Percentiles rank a stretch among this genome's conserved stretches.
Evolutionary conservation across 2,329 filamentous ascomycete species (phyloP).

Genomic region (Talaromyces sp.): DNA sequence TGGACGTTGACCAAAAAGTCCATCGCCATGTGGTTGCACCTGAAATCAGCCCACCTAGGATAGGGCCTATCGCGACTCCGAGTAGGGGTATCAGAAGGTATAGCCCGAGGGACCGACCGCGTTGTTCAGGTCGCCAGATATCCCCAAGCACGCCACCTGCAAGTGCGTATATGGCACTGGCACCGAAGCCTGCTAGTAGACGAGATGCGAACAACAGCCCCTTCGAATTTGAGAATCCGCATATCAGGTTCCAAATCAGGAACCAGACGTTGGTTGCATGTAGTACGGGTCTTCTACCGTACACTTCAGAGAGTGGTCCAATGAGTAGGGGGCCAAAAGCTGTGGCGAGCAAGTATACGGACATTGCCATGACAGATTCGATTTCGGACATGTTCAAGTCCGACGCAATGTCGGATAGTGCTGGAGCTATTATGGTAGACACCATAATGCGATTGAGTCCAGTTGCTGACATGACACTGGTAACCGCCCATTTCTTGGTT

Average conservation of each 20-base stretch:
- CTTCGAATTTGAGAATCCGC: conserved; percentile 53
- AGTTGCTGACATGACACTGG: conserved; percentile 51
- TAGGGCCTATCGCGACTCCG: conserved; percentile 53
- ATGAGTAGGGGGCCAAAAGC: conserved; percentile 46
- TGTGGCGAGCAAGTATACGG: conserved; percentile 49
- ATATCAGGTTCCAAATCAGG: conserved; percentile 52
- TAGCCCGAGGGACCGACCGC: conserved; percentile 58
- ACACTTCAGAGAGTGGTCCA: conserved; percentile 50
- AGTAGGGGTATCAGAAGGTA: conserved; percentile 54
- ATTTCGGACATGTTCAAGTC: conserved; percentile 49
- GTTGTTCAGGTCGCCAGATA: conserved; percentile 56
- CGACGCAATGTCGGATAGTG: conserved; percentile 46
- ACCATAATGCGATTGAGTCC: conserved; percentile 59
- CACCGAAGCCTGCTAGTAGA: conserved; percentile 55
- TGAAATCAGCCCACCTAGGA: conserved; percentile 60
- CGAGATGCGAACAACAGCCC: conserved; percentile 50
- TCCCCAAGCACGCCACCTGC: conserved; percentile 49
- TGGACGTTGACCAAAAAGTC: conserved; percentile 18
- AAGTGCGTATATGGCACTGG: conserved; percentile 54
- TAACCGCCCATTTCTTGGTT: conserved; percentile 53
- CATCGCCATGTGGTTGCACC: conserved; percentile 34
- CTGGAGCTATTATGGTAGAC: conserved; percentile 53
- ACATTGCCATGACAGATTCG: conserved; percentile 43
- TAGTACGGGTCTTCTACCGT: conserved; percentile 48
- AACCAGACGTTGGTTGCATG: conserved; percentile 52